Evolutionary conservation across 768 basidiomycete genomes (phyloP).

Genomic region (Boletus patriciae): DNA sequence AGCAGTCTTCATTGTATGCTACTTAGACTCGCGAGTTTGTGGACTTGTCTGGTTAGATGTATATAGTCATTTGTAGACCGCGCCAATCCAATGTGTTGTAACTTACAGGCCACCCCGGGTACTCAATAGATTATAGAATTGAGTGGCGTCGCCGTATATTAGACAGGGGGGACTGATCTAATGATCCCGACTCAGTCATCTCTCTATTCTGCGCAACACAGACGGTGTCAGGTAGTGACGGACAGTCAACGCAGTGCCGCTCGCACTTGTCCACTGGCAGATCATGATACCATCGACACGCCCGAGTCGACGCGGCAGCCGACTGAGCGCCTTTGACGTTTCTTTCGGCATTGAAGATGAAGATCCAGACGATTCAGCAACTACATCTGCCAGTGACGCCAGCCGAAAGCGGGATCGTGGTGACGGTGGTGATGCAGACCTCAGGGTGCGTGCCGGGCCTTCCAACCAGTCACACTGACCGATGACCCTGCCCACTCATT

Average conservation of each 20-base stretch:
- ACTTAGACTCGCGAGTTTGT: conserved; percentile 11
- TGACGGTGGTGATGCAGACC: conserved; percentile 4
- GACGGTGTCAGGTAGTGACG: too few relatives aligned
- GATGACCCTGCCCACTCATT: neutral
- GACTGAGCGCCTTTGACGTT: conserved; percentile 56
- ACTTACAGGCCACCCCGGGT: too few relatives aligned
- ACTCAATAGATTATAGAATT: too few relatives aligned
- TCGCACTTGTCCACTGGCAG: neutral
- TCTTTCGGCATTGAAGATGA: conserved; percentile 52
- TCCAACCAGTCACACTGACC: neutral
- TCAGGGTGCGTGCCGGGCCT: conserved; percentile 15
- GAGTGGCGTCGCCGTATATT: too few relatives aligned
- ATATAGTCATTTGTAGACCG: conserved; percentile 2
- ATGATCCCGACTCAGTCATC: too few relatives aligned
- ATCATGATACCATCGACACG: neutral
- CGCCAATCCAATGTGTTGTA: neutral
- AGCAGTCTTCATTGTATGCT: conserved; percentile 9
- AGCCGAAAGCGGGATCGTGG: conserved; percentile 30
- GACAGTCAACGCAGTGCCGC: too few relatives aligned
- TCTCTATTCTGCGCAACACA: too few relatives aligned
- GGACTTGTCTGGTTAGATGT: conserved; percentile 18
- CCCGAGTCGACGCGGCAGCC: conserved; percentile 31
- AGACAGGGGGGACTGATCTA: too few relatives aligned
- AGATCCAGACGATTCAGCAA: conserved; percentile 24
- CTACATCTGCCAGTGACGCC: conserved; percentile 28